phyloP scores from a whole-genome alignment of 345 rosid species.

The Eucalyptus tenuipes region DNA sequence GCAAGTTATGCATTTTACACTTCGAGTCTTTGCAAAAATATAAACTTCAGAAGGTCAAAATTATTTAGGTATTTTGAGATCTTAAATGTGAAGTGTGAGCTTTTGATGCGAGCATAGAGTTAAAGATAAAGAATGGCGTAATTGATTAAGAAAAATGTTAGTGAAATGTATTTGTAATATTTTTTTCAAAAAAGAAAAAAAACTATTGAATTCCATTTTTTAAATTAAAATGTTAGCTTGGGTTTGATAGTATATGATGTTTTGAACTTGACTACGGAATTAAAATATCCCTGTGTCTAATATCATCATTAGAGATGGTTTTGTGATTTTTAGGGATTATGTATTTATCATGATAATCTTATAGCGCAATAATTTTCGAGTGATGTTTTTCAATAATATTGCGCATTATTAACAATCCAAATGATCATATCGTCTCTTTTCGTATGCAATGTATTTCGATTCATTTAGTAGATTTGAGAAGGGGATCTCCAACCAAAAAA shows the following conservation, averaged over 20 bases:
- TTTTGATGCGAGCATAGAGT: neutral
- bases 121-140: neutral
- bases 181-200: too few species aligned
- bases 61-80: neutral
- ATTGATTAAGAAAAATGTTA: neutral
- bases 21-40: neutral
- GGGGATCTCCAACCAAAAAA: neutral
- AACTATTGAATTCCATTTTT: neutral
- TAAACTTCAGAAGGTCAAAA: neutral
- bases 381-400: too few species aligned
- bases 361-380: accelerated
- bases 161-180: neutral
- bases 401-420: neutral
- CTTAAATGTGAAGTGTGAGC: neutral
- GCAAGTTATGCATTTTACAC: neutral
- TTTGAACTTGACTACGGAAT: neutral
- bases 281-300: neutral
- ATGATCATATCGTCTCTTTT: too few species aligned
- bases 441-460: accelerated
- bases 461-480: neutral
- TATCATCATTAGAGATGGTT: neutral
- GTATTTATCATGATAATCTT: neutral
- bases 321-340: neutral
- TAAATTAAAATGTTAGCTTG: neutral
- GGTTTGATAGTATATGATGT: neutral